Percentiles rank a stretch among this genome's conserved stretches.
Conservation (phyloP, 1,139 yeast genomes). For the Debaryomyces coudertii region DNA sequence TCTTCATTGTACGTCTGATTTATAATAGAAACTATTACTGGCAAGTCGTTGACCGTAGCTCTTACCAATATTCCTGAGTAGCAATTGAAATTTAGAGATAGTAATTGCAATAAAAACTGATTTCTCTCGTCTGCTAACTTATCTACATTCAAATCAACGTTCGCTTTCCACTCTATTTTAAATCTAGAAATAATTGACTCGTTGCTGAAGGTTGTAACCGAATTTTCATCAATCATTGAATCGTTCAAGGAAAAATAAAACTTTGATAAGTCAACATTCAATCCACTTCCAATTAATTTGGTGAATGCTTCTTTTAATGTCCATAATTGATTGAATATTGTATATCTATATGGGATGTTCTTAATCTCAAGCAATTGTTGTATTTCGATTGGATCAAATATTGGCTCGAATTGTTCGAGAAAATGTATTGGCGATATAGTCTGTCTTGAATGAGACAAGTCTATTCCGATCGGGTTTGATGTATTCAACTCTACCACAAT, state of each 20-base stretch:
- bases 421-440: constrained; percentile 32
- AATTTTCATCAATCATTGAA: constrained; percentile 1
- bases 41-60: constrained; percentile 17
- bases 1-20: constrained; percentile 16
- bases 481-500: constrained; percentile 42
- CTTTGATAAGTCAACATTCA: constrained; percentile 52
- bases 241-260: constrained; percentile 20
- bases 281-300: constrained; percentile 63
- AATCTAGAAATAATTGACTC: neutral
- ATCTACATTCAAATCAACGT: constrained; percentile 15
- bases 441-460: constrained; percentile 60
- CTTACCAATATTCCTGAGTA: constrained; percentile 23
- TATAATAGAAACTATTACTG: constrained; percentile 32
- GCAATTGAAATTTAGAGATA: constrained; percentile 21
- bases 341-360: constrained; percentile 24
- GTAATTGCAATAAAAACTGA: constrained; percentile 15
- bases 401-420: constrained; percentile 49
- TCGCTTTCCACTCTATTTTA: constrained; percentile 18
- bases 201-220: neutral
- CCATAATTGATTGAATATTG: constrained; percentile 61
- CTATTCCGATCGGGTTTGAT: constrained; percentile 54
- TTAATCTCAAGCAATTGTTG: constrained; percentile 24
- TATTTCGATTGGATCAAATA: constrained; percentile 51
- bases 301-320: constrained; percentile 73
- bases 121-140: constrained; percentile 12